phyloP scores from a whole-genome alignment of 2,329 filamentous ascomycete genomes.

The Acrodontium crateriforme region DNA sequence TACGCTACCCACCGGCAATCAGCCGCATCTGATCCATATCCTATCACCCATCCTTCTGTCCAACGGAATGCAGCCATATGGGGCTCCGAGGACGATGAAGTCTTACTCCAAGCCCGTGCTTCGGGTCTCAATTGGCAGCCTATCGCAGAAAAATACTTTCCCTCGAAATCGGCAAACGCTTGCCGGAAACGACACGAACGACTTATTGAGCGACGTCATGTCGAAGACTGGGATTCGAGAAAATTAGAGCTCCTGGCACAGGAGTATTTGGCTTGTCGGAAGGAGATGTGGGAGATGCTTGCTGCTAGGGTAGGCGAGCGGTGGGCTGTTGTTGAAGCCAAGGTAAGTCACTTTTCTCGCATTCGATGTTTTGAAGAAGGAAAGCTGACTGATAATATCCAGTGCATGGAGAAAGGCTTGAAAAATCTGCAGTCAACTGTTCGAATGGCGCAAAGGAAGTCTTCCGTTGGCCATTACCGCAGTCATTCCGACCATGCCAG shows the following conservation, averaged over 20 bases:
- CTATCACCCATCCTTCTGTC: conserved; percentile 15
- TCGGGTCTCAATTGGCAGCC: conserved; percentile 72
- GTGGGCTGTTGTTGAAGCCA: conserved; percentile 60
- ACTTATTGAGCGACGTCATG: conserved; percentile 58
- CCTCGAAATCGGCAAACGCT: conserved; percentile 62
- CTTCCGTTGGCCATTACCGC: conserved; percentile 28
- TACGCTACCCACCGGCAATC: conserved; percentile 11
- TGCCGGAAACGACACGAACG: conserved; percentile 83
- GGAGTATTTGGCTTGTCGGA: conserved; percentile 66
- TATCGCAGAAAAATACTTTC: conserved; percentile 65
- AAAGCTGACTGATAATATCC: too few relatives aligned
- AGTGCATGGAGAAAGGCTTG: conserved; percentile 75
- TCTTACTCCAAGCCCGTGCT: conserved; percentile 55
- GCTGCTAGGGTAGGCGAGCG: conserved; percentile 46
- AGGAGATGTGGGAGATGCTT: conserved; percentile 68
- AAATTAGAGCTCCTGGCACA: conserved; percentile 61
- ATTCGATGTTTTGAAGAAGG: conserved; percentile 2
- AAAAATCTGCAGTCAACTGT: conserved; percentile 64
- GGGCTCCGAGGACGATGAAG: conserved; percentile 60
- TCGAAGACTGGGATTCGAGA: conserved; percentile 64
- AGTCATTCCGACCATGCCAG: conserved; percentile 35
- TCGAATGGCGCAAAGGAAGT: conserved; percentile 51
- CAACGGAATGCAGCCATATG: conserved; percentile 39
- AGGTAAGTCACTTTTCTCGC: conserved; percentile 43
- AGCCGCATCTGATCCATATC: conserved; percentile 21